Conservation (phyloP, 2,329 filamentous ascomycete species). For the Fusarium sp. region DNA sequence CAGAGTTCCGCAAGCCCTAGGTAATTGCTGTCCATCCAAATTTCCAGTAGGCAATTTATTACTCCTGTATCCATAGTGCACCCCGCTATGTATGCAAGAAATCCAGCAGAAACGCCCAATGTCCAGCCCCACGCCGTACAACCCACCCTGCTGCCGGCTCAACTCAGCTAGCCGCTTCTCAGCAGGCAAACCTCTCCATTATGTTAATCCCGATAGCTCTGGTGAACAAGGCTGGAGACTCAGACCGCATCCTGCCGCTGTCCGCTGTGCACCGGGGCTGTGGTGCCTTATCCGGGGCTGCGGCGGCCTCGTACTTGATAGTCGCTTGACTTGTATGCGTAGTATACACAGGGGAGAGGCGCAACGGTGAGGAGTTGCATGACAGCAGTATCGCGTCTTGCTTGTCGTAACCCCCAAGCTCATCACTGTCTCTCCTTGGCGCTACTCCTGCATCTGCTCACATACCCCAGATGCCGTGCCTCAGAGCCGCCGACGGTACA, state of each 20-base stretch:
- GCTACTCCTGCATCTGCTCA: background rate
- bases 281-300: conserved; percentile 31
- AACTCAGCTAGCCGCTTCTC: background rate
- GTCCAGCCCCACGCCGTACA: conserved; percentile 21
- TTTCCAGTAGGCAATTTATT: background rate
- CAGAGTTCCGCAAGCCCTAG: background rate
- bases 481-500: background rate
- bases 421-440: background rate
- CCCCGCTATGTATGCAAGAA: conserved; percentile 28
- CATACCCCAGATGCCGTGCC: conserved; percentile 16
- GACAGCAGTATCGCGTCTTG: background rate
- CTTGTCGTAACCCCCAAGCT: background rate
- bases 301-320: conserved; percentile 10
- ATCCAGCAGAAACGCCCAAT: conserved; percentile 17
- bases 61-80: conserved; percentile 2
- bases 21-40: background rate
- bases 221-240: background rate
- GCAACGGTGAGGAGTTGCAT: conserved; percentile 4
- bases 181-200: conserved; percentile 1
- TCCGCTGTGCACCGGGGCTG: conserved; percentile 12
- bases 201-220: conserved; percentile 17
- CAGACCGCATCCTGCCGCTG: background rate
- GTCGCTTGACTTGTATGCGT: conserved; percentile 6
- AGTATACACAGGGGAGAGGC: background rate
- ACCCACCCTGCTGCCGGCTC: conserved; percentile 10